Evolutionary conservation across 768 basidiomycete genomes (phyloP), one percentile per base, ranked within the genome.

Genomic region (Collybia sp.): DNA sequence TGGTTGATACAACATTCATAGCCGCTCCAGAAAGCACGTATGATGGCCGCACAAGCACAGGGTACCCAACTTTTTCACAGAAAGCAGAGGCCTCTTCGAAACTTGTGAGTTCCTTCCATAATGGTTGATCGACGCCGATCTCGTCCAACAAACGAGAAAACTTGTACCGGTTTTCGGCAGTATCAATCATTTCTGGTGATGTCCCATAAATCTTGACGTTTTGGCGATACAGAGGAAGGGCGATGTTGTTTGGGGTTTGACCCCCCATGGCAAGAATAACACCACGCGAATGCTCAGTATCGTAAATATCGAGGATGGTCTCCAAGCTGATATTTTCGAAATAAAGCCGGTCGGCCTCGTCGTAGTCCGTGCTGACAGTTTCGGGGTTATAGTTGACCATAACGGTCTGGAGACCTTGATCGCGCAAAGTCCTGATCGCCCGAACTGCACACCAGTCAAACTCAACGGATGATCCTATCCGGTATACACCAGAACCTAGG

Each of bases 361-460:
- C 96, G 67, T 97, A 98, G 66, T 98, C 95, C 30, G 96, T 97
- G 59, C 89, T 93, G 64, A 99, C 96, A 1, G 96, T 99, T 71
- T 98, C 95, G 12, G 95, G 96, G 66, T 99, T 98, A 69, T 98
- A 98, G 71, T 99, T 98, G 71, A 98, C 88, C 95, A 98, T 99
- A 65, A 98, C 82, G 3, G 95, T 98, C 51, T 90, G 91, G 41
- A 93, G 70, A 13, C 94, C 93, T 58, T 89, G 85, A n/a, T 95
- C 89, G 53, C 94, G 91, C 20, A 99, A 75, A 0, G 96, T 98
- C 55, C 95, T 75, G 61, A 98, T 98, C 30, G 94, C 93, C 41
- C 94, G 86, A 44, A 99, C 95, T 12, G 95, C 96, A 65, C 95
- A 98, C 95, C 95, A 99, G 63, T 98, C 95, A 68, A 99, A 98